phyloP scores from a whole-genome alignment of 208 protist genomes.

The Trypanosomatidae sp. region DNA sequence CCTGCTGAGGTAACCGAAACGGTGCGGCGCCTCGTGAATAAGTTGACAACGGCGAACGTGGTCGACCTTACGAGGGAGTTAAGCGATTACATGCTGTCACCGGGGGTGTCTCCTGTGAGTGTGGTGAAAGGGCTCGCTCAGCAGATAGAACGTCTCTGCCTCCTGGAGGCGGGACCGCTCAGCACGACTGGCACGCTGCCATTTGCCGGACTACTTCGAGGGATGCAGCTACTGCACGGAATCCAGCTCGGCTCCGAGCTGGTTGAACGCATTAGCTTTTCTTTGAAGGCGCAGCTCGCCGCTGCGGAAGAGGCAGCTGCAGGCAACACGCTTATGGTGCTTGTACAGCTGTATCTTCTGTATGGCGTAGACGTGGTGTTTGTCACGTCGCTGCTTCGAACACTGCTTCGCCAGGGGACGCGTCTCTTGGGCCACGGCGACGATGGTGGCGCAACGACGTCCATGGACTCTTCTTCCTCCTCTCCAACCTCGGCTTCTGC shows the following conservation, averaged over 20 bases:
- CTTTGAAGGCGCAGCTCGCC: slow-evolving; percentile 50
- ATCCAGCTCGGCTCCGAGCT: slow-evolving; percentile 66
- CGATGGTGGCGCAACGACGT: not conserved
- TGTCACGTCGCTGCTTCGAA: slow-evolving; percentile 52
- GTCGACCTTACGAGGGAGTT: slow-evolving; percentile 63
- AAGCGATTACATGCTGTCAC: slow-evolving; percentile 37
- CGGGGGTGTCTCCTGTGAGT: slow-evolving; percentile 46
- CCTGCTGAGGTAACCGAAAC: slow-evolving; percentile 33
- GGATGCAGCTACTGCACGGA: slow-evolving; percentile 75
- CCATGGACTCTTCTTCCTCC: not conserved
- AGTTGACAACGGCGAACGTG: slow-evolving; percentile 80
- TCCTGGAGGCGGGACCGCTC: slow-evolving; percentile 51
- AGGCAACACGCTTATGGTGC: slow-evolving; percentile 58
- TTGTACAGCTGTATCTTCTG: slow-evolving; percentile 74
- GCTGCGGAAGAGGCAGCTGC: slow-evolving; percentile 50
- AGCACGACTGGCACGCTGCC: slow-evolving; percentile 62
- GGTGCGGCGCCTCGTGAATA: slow-evolving; percentile 67
- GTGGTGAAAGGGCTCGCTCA: slow-evolving; percentile 55
- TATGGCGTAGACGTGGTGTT: slow-evolving; percentile 67
- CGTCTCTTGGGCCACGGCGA: slow-evolving; percentile 7
- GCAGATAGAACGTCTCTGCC: slow-evolving; percentile 60
- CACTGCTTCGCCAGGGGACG: slow-evolving; percentile 33
- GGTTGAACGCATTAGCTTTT: slow-evolving; percentile 48
- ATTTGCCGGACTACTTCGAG: slow-evolving; percentile 75
- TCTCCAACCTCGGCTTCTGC: slow-evolving; percentile 1